These are phyloP conservation scores for Scedosporium boydii DNA, from an alignment of 2,329 filamentous ascomycete species.

Conservation along the genomic window DNA sequence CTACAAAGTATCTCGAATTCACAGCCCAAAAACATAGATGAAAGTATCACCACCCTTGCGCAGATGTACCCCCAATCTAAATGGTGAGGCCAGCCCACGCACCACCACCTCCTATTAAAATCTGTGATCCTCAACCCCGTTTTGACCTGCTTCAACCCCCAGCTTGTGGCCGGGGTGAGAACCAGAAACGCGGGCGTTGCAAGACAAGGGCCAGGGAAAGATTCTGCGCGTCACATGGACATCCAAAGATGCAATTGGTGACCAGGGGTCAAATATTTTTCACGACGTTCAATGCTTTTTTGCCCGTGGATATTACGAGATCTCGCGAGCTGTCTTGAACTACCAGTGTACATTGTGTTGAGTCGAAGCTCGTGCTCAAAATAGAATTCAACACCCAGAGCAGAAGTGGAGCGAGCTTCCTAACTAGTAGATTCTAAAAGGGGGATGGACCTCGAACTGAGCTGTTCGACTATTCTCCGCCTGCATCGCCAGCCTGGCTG, in stretches of 20 bases:
- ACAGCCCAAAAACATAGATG: background rate
- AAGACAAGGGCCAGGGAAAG: background rate
- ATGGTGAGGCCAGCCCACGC: background rate
- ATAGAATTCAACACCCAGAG: too few species aligned
- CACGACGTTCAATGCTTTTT: background rate
- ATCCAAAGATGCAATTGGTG: background rate
- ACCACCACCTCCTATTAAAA: background rate
- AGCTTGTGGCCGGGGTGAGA: background rate
- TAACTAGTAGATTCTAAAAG: too few species aligned
- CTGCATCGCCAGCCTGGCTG: background rate
- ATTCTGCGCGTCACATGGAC: background rate
- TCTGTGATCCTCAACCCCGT: background rate
- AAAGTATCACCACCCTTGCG: background rate
- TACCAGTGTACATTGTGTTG: too few species aligned
- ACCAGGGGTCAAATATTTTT: background rate
- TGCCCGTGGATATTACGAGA: background rate
- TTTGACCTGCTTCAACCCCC: background rate
- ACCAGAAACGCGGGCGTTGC: background rate
- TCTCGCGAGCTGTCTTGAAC: too few species aligned
- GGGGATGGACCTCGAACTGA: background rate
- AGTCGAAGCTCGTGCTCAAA: too few species aligned
- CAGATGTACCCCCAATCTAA: background rate
- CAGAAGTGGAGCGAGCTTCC: too few species aligned
- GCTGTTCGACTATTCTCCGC: background rate
- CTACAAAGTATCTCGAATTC: background rate